Base-by-base conservation (phyloP, 2,329 filamentous ascomycete genomes). In the Ustulina deusta region DNA sequence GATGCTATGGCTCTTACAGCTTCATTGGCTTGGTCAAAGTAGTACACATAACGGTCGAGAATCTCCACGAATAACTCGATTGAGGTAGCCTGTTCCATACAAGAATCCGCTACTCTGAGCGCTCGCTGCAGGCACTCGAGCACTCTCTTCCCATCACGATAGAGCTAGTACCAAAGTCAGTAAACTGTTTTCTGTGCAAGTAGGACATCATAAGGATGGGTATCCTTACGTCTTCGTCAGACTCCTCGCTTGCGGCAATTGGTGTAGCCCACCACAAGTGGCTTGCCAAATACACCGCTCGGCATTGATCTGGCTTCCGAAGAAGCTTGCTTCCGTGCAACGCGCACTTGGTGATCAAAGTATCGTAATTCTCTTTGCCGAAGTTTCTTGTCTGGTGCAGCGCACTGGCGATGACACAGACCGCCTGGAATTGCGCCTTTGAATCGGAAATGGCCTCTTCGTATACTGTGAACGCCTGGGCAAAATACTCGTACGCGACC, bases 11-110 rank as follows among this genome's bases (percentile, higher is more conserved):
- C 2, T 77, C 86, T 77, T 79, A 88, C 96, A 72, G 94, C 94
- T 82, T 99, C 96, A 81, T 99, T 99, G 78, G 97, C 93, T 80
- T 99, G 95, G 80, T 99, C 96, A 83, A 97, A 99, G 83, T 98
- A 99, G 81, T 99, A 99, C 61, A 98, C 94, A 79, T 99, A 99
- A 80, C 96, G 90, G 80, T 99, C 97, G 63, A 99, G 84, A 71
- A 99, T 99, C 82, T 99, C 96, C 65, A 99, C 95, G 81, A 99
- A 99, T 56, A 99, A 87, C 81, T 99, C 97, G 54, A 99, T 96
- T 2, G 94, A 97, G 3, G 97, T 94, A 6, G 94, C 93, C 7
- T 94, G 96, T 81, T 99, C 97, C 96, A 99, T 99, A 83, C 96
- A 99, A 6, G 96, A 97, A 80, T 99, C 96, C 2, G 96, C 97